Percentiles rank a stretch among this genome's conserved stretches.
These are phyloP conservation scores for Huntiella abstrusa DNA, from an alignment of 2,329 filamentous ascomycete genomes.

Conservation along the genomic window DNA sequence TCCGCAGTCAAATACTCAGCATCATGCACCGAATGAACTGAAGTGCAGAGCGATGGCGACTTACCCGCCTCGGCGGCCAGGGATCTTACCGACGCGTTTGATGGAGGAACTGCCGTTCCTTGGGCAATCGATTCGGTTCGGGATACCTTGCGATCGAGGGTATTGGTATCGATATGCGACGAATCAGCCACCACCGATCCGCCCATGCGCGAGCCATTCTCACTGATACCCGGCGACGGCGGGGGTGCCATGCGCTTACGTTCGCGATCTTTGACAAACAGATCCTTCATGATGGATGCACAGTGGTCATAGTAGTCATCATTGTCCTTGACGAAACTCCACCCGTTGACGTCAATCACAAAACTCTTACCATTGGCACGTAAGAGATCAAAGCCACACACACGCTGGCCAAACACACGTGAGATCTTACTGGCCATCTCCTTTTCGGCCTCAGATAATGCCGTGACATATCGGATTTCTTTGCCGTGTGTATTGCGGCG, in stretches of 20 bases:
- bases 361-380: constrained; percentile 79
- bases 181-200: background rate
- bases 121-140: constrained; percentile 1
- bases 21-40: constrained; percentile 19
- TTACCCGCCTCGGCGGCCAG: constrained; percentile 11
- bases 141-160: background rate
- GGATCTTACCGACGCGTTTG: constrained; percentile 6
- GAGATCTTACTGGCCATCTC: constrained; percentile 80
- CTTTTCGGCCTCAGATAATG: constrained; percentile 60
- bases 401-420: constrained; percentile 76
- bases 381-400: constrained; percentile 89
- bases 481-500: constrained; percentile 94
- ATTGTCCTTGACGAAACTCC: constrained; percentile 99
- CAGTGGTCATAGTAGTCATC: constrained; percentile 95
- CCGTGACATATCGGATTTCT: constrained; percentile 87
- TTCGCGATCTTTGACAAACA: constrained; percentile 67
- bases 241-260: constrained; percentile 36
- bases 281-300: constrained; percentile 65
- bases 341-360: constrained; percentile 97
- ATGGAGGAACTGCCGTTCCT: constrained; percentile 1
- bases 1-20: constrained; percentile 13
- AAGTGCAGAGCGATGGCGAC: constrained; percentile 22
- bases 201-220: constrained; percentile 13
- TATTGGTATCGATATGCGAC: background rate
- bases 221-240: constrained; percentile 30